A percentile compares a stretch with the other conserved stretches of the same genome.
phyloP scores from a whole-genome alignment of 495 filamentous ascomycete species.

The Xylaria bambusicola region DNA sequence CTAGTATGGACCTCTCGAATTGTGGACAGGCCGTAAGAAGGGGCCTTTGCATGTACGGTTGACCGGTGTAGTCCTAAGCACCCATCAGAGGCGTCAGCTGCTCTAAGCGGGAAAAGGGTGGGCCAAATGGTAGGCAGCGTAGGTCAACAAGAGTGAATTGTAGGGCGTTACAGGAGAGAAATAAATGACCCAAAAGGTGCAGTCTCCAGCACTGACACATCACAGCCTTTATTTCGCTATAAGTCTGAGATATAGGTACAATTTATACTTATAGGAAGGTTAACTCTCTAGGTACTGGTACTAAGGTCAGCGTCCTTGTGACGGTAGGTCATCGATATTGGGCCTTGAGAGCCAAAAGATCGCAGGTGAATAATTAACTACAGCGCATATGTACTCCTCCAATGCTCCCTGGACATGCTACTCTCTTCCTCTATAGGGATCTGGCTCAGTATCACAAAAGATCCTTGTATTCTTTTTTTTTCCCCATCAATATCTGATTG shows the following conservation, averaged over 20 bases:
- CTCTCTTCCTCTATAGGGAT: slow-evolving; percentile 6
- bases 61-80: slow-evolving; percentile 32
- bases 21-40: slow-evolving; percentile 23
- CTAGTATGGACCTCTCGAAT: background rate
- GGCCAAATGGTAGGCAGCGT: slow-evolving; percentile 12
- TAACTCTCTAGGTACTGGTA: background rate
- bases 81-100: slow-evolving; percentile 18
- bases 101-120: slow-evolving; percentile 16
- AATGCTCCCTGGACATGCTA: slow-evolving; percentile 3
- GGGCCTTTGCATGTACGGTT: slow-evolving; percentile 26
- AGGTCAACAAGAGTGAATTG: background rate
- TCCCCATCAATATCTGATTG: slow-evolving; percentile 6
- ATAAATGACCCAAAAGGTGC: too few species aligned
- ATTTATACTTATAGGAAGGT: background rate
- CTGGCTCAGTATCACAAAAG: slow-evolving; percentile 12
- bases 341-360: too few species aligned
- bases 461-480: slow-evolving; percentile 21
- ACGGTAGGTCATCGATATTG: too few species aligned
- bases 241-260: too few species aligned
- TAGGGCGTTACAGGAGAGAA: too few species aligned
- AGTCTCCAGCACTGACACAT: too few species aligned
- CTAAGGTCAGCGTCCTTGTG: too few species aligned
- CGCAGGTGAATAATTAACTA: too few species aligned
- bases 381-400: too few species aligned
- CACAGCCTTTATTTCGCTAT: too few species aligned